A percentile compares a stretch with the other conserved stretches of the same genome.
phyloP scores from a whole-genome alignment of 2,329 filamentous ascomycete species.

The Sporothrix luriei region DNA sequence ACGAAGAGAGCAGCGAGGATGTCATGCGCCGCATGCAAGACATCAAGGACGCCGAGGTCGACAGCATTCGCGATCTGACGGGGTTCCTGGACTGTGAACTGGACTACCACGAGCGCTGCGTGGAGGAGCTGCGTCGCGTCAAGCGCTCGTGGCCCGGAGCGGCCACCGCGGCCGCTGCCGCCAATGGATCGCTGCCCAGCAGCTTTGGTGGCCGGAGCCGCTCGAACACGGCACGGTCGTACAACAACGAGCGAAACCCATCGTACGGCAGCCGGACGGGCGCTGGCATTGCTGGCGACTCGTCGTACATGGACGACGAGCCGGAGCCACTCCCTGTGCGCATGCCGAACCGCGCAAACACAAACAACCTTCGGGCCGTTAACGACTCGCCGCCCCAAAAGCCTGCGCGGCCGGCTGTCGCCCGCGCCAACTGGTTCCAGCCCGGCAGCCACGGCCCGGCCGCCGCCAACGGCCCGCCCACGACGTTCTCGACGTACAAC shows the following conservation, averaged over 20 bases:
- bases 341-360: slow-evolving; percentile 50
- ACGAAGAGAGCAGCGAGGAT: slow-evolving; percentile 92
- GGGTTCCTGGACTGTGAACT: slow-evolving; percentile 86
- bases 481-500: slow-evolving; percentile 16
- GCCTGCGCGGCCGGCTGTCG: slow-evolving; percentile 45
- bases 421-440: slow-evolving; percentile 49
- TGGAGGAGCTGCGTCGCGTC: slow-evolving; percentile 71
- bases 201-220: slow-evolving; percentile 44
- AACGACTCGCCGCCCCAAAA: slow-evolving; percentile 41
- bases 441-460: slow-evolving; percentile 30
- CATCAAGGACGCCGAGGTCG: slow-evolving; percentile 86
- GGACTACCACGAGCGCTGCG: slow-evolving; percentile 86
- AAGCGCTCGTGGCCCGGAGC: slow-evolving; percentile 50
- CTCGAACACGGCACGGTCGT: slow-evolving; percentile 55
- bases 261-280: slow-evolving; percentile 43
- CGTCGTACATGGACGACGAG: slow-evolving; percentile 40
- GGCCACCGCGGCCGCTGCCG: slow-evolving; percentile 34
- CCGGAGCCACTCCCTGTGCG: slow-evolving; percentile 46
- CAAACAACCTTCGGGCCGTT: slow-evolving; percentile 36
- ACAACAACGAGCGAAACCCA: slow-evolving; percentile 38
- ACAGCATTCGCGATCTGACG: slow-evolving; percentile 77
- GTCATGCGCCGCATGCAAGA: slow-evolving; percentile 92
- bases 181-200: slow-evolving; percentile 31
- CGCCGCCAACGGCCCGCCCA: not conserved
- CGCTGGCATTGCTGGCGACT: slow-evolving; percentile 41